A percentile compares a stretch with the other conserved stretches of the same genome.
phyloP scores from a whole-genome alignment of 2,329 filamentous ascomycete genomes.

The Diaporthe capsici region DNA sequence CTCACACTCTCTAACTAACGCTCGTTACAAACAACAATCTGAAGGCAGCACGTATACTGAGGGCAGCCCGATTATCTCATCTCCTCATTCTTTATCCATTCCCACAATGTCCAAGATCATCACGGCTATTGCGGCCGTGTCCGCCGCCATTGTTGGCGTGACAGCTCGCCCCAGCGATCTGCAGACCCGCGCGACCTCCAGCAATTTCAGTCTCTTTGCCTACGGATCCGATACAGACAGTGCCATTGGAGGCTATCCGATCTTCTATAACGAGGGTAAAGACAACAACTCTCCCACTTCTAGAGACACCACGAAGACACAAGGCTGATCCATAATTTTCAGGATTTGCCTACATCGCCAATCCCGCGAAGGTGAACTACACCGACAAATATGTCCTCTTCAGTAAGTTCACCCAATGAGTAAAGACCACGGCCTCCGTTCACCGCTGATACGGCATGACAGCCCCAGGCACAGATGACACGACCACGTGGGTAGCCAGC shows the following conservation, averaged over 20 bases:
- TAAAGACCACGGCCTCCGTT: not conserved
- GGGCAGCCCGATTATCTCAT: not conserved
- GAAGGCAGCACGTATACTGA: not conserved
- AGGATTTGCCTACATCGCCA: constrained; percentile 37
- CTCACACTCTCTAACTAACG: constrained; percentile 20
- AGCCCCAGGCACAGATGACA: constrained; percentile 17
- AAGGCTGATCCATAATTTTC: not conserved
- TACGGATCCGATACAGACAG: constrained; percentile 17
- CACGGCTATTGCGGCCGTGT: constrained; percentile 2
- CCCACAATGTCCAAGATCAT: constrained; percentile 28
- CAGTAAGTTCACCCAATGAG: not conserved
- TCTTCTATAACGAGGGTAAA: constrained; percentile 36
- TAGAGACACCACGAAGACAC: not conserved
- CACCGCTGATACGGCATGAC: not conserved
- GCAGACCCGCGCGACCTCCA: not conserved
- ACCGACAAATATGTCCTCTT: constrained; percentile 28
- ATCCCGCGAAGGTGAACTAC: constrained; percentile 35
- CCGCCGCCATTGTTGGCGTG: not conserved
- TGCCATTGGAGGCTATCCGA: constrained; percentile 34
- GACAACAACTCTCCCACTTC: not conserved
- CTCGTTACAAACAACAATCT: constrained; percentile 13
- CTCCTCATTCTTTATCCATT: not conserved
- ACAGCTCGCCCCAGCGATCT: constrained; percentile 1
- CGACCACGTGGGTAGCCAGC: constrained; percentile 35
- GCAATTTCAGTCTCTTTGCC: constrained; percentile 40